Percentiles rank a stretch among this genome's conserved stretches.
phyloP scores from a whole-genome alignment of 2,329 filamentous ascomycete species.

The Fusarium sp. region DNA sequence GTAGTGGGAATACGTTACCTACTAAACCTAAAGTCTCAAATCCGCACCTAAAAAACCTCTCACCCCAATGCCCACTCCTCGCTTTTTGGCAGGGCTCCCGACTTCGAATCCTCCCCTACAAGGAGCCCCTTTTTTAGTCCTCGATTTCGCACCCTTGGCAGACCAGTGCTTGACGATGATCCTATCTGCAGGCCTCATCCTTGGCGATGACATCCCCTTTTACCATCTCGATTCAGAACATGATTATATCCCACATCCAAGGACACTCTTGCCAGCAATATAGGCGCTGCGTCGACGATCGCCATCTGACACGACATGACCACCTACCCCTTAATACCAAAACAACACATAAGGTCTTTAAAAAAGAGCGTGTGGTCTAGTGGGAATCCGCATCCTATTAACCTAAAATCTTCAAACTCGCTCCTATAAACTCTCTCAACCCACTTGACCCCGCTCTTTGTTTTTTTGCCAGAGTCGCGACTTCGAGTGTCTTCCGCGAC shows the following conservation, averaged over 20 bases:
- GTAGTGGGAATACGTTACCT: not conserved
- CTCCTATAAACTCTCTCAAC: not conserved
- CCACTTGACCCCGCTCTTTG: not conserved
- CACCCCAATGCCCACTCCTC: not conserved
- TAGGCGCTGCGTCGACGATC: no score
- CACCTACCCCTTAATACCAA: not conserved
- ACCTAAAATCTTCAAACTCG: not conserved
- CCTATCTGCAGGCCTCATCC: no score
- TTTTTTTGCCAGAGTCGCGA: not conserved
- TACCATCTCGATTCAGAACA: no score
- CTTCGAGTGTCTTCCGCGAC: not conserved
- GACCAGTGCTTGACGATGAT: not conserved
- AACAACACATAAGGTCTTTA: not conserved
- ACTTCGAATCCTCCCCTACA: not conserved
- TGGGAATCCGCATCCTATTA: not conserved
- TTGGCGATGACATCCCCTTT: not conserved
- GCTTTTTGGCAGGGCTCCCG: not conserved
- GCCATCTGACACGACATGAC: no score
- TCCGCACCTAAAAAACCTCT: not conserved
- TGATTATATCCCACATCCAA: no score
- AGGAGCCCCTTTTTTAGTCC: not conserved
- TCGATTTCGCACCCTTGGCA: not conserved
- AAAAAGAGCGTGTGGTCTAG: conserved; percentile 3
- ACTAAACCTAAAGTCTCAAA: not conserved
- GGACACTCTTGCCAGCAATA: no score